Evolutionary conservation across 495 filamentous ascomycete genomes (phyloP).

Genomic region (Paragyromitra xinjiangensis): DNA sequence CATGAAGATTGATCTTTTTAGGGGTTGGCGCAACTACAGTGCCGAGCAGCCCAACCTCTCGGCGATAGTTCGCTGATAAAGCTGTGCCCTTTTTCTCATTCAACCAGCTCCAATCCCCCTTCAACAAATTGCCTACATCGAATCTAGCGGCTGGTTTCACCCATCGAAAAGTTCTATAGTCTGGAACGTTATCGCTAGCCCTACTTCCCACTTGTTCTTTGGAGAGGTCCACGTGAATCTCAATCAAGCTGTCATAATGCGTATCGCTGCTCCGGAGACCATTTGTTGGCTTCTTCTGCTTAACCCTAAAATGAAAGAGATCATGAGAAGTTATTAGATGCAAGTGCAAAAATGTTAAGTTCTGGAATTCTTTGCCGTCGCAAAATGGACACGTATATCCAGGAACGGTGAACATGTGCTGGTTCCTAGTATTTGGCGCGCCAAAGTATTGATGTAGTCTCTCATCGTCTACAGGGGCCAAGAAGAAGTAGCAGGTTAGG

Average conservation of each 20-base stretch:
- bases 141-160: slow-evolving; percentile 50
- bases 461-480: slow-evolving; percentile 49
- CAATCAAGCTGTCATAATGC: slow-evolving; percentile 41
- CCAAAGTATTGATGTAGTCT: slow-evolving; percentile 44
- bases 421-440: slow-evolving; percentile 42
- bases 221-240: slow-evolving; percentile 54
- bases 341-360: slow-evolving; percentile 48
- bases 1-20: slow-evolving; percentile 49
- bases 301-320: slow-evolving; percentile 53
- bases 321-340: slow-evolving; percentile 54
- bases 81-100: slow-evolving; percentile 51
- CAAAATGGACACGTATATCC: slow-evolving; percentile 55
- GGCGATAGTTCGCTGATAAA: slow-evolving; percentile 32
- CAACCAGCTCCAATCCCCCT: slow-evolving; percentile 56
- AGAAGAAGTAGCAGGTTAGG: slow-evolving; percentile 46
- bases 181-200: slow-evolving; percentile 56
- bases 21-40: neutral
- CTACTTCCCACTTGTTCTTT: slow-evolving; percentile 48
- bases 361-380: slow-evolving; percentile 52
- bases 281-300: slow-evolving; percentile 30
- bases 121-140: slow-evolving; percentile 46
- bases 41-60: slow-evolving; percentile 12
- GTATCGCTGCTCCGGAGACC: slow-evolving; percentile 31
- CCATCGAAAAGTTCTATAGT: slow-evolving; percentile 55
- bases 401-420: slow-evolving; percentile 46